These are phyloP conservation scores for Leishmania tropica DNA, from an alignment of 208 protist genomes.

Conservation along the genomic window DNA sequence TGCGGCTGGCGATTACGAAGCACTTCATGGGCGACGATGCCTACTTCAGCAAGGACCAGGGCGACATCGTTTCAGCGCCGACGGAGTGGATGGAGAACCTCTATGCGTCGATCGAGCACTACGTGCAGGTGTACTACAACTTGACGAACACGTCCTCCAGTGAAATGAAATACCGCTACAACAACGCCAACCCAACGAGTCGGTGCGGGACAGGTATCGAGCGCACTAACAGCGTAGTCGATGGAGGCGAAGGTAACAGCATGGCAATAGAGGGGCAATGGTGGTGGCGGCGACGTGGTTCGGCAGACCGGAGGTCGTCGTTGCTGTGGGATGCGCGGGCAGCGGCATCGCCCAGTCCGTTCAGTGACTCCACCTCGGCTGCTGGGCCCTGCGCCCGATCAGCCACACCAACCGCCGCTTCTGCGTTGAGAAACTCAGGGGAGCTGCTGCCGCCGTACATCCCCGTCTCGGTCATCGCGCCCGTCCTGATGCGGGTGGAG, in stretches of 20 bases:
- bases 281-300: not conserved
- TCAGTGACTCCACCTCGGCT: not conserved
- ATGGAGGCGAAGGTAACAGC: not conserved
- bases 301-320: not conserved
- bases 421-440: not conserved
- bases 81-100: conserved; percentile 51
- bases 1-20: conserved; percentile 46
- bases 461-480: conserved; percentile 9
- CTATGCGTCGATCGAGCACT: conserved; percentile 42
- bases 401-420: not conserved
- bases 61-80: conserved; percentile 52
- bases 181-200: not conserved
- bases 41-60: conserved; percentile 46
- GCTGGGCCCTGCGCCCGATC: not conserved
- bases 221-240: not conserved
- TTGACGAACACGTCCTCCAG: conserved; percentile 46
- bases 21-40: conserved; percentile 45
- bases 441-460: not conserved
- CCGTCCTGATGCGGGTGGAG: conserved; percentile 21
- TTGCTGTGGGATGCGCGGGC: not conserved
- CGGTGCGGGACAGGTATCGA: not conserved
- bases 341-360: not conserved
- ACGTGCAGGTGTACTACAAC: conserved; percentile 53
- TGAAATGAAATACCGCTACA: conserved; percentile 47
- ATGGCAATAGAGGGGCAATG: not conserved